phyloP scores from a whole-genome alignment of 768 basidiomycete genomes.

The Coprinellus micaceus region DNA sequence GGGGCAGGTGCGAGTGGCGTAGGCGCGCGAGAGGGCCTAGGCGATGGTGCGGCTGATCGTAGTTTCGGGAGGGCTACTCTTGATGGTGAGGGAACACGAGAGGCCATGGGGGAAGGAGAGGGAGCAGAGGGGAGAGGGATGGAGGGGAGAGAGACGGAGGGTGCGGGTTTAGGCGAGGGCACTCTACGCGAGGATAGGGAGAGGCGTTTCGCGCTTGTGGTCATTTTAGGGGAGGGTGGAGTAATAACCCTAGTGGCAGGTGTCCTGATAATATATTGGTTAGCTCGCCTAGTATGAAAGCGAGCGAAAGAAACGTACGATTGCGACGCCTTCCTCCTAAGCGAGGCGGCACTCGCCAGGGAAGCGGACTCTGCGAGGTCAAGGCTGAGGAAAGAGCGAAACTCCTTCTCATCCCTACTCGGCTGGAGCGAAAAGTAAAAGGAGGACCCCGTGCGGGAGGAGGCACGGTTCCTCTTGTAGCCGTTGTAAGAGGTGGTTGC shows the following conservation, averaged over 20 bases:
- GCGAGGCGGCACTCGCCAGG: slow-evolving; percentile 36
- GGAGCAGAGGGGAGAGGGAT: slow-evolving; percentile 25
- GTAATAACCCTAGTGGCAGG: no score
- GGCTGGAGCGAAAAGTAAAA: slow-evolving; percentile 49
- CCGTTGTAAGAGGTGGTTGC: no score
- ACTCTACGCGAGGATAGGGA: slow-evolving; percentile 46
- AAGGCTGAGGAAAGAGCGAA: slow-evolving; percentile 64
- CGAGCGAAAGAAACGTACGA: not conserved
- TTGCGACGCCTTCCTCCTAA: slow-evolving; percentile 27
- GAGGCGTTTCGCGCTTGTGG: no score
- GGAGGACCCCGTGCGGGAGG: slow-evolving; percentile 23
- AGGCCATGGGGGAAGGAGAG: no score
- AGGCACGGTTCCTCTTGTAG: slow-evolving; percentile 20
- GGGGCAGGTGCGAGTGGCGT: no score
- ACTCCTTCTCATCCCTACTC: slow-evolving; percentile 35
- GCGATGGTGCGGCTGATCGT: no score
- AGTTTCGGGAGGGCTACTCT: no score
- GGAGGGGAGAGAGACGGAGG: slow-evolving; percentile 49
- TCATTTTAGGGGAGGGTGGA: no score
- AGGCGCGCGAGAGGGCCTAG: no score
- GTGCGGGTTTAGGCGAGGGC: slow-evolving; percentile 60
- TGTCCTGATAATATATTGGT: no score
- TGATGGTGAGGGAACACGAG: no score
- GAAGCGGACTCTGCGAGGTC: slow-evolving; percentile 58
- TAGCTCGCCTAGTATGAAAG: no score